Conservation (phyloP, 208 protist species). For the Crithidia fasciculata region DNA sequence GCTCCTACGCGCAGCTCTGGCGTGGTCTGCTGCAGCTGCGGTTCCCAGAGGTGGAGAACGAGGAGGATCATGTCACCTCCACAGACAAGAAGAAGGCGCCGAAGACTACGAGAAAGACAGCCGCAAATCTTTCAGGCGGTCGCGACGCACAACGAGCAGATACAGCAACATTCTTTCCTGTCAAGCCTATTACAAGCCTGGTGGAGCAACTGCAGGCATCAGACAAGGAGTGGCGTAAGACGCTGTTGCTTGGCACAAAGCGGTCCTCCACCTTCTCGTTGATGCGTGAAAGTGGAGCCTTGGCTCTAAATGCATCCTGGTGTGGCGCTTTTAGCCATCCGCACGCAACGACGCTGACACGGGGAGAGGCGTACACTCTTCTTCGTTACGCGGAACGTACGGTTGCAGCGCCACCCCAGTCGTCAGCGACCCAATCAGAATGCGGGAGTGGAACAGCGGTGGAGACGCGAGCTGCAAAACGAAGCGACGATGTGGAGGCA, state of each 20-base stretch:
- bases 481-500: neutral
- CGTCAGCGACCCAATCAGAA: no score
- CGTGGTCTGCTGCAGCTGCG: constrained; percentile 4
- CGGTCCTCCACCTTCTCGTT: no score
- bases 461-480: neutral
- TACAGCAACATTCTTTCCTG: no score
- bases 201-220: constrained; percentile 2
- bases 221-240: neutral
- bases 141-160: no score
- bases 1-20: constrained; percentile 16
- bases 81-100: neutral
- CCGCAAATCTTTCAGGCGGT: no score
- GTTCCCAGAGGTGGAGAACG: neutral
- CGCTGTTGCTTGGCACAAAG: neutral
- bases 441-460: neutral
- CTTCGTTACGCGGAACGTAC: neutral
- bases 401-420: no score
- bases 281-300: no score
- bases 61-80: neutral
- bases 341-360: neutral
- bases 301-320: no score
- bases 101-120: neutral
- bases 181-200: neutral
- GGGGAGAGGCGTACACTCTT: constrained; percentile 6
- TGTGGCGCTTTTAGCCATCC: neutral